These are phyloP conservation scores for Caryopteris hybrid DNA, from an alignment of 305 asterid genomes.

Conservation along the genomic window DNA sequence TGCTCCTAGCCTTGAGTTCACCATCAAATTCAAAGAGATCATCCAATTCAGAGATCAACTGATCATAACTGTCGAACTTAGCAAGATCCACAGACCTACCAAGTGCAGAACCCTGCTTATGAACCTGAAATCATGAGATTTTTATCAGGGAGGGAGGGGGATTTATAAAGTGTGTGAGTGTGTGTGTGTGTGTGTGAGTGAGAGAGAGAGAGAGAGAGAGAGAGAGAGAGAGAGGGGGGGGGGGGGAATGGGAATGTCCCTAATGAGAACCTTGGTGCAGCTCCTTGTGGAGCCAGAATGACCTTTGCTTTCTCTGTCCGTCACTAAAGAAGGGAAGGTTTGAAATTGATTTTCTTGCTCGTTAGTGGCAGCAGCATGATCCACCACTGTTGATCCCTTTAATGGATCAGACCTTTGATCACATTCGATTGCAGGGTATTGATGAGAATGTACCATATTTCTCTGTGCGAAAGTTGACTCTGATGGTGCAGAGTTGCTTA, in stretches of 20 bases:
- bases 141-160: neutral
- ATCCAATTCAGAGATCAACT: slow-evolving; percentile 71
- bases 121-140: slow-evolving; percentile 39
- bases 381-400: slow-evolving; percentile 50
- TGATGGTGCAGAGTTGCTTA: slow-evolving; percentile 30
- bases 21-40: slow-evolving; percentile 79
- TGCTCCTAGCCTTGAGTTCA: slow-evolving; percentile 55
- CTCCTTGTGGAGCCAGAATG: slow-evolving; percentile 67
- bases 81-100: slow-evolving; percentile 95
- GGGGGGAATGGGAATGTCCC: neutral
- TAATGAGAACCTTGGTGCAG: slow-evolving; percentile 74
- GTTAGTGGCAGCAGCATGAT: slow-evolving; percentile 35
- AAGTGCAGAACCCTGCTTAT: slow-evolving; percentile 85
- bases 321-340: slow-evolving; percentile 23
- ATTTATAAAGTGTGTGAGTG: too few species aligned
- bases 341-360: slow-evolving; percentile 59
- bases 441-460: slow-evolving; percentile 31
- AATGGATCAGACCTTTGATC: slow-evolving; percentile 52
- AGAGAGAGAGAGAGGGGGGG: neutral
- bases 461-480: slow-evolving; percentile 34
- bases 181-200: too few species aligned
- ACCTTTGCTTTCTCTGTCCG: slow-evolving; percentile 54
- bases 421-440: slow-evolving; percentile 39
- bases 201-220: neutral
- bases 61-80: slow-evolving; percentile 68